Base-by-base conservation (phyloP, 2,329 filamentous ascomycete genomes). In the Dothistroma septosporum region DNA sequence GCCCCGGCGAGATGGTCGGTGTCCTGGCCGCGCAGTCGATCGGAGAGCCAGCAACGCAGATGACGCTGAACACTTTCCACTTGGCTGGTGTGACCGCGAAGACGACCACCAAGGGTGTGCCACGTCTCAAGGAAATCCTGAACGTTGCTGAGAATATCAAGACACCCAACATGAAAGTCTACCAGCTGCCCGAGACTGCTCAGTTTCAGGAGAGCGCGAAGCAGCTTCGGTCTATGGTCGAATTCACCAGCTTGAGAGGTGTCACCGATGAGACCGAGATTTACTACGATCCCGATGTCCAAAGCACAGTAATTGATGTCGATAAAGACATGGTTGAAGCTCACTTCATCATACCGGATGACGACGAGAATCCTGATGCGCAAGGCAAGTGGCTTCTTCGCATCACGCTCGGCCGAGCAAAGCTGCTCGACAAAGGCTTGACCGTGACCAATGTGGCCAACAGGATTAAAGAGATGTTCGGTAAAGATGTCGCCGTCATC, bases 61-160 rank as follows among this genome's bases (percentile, higher is more conserved):
- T 99, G 94, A 99, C 94, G 1, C 80, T 99, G 63, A 99, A 99
- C 80, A 99, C 94, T 24, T 99, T 99, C 89, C 94, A 99, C 83
- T 99, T 99, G 76, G 92, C 94, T 76, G 94, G 94, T 96, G 92
- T 99, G 63, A 96, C 95, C 41, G 96, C 93, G 24, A 99, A 99
- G 88, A 99, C 99, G 83, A 93, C 99, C 58, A 99, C 94, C 0
- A 87, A 99, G 53, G 94, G 94, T 91, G 94, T 99, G 48, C 94
- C 94, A 48, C 93, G 94, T 87, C 85, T 99, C 54, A 99, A 99
- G 84, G 94, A 99, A 80, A 99, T 99, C 86, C 83, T 99, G 60
- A 99, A 99, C 76, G 87, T 99, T 61, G 94, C 95, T 0, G 92
- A 89, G 69, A 95, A 97, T 77, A 97, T 99, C 81, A 99, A 97